phyloP scores from a whole-genome alignment of 169 alveolate species.

The Cryptosporidium muris region DNA sequence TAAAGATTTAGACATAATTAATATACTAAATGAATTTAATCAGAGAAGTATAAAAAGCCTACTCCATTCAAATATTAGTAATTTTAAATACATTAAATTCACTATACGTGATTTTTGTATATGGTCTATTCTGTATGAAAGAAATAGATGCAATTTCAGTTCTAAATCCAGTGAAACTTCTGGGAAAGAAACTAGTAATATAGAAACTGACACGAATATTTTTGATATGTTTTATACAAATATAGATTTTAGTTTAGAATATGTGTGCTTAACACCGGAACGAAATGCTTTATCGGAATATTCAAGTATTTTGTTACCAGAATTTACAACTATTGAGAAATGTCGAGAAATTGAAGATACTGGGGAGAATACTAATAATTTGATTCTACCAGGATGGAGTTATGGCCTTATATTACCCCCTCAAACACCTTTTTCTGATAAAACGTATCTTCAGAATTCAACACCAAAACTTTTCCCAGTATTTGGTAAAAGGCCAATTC shows the following conservation, averaged over 20 bases:
- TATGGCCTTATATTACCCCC: slow-evolving; percentile 52
- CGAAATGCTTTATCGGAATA: slow-evolving; percentile 27
- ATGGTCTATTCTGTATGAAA: slow-evolving; percentile 62
- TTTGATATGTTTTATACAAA: slow-evolving; percentile 56
- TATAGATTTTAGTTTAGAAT: slow-evolving; percentile 21
- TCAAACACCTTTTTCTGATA: slow-evolving; percentile 38
- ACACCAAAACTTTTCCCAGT: slow-evolving; percentile 68
- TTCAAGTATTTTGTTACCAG: slow-evolving; percentile 43
- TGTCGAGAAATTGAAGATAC: not conserved
- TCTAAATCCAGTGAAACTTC: not conserved
- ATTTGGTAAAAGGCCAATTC: slow-evolving; percentile 65
- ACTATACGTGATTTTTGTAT: slow-evolving; percentile 29
- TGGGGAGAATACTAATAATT: not conserved
- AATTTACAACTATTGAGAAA: slow-evolving; percentile 39
- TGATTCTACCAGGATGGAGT: slow-evolving; percentile 61
- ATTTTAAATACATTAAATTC: slow-evolving; percentile 10
- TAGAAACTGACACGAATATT: not conserved
- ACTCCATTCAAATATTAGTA: not conserved
- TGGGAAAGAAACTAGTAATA: not conserved
- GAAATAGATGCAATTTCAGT: not conserved
- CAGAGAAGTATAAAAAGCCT: not conserved
- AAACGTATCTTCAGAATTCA: not conserved
- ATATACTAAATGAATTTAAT: not conserved
- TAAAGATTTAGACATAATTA: not conserved
- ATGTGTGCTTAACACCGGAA: slow-evolving; percentile 25